These are phyloP conservation scores for Piper longum DNA, from an alignment of 164 flowering plant species.

Conservation along the genomic window DNA sequence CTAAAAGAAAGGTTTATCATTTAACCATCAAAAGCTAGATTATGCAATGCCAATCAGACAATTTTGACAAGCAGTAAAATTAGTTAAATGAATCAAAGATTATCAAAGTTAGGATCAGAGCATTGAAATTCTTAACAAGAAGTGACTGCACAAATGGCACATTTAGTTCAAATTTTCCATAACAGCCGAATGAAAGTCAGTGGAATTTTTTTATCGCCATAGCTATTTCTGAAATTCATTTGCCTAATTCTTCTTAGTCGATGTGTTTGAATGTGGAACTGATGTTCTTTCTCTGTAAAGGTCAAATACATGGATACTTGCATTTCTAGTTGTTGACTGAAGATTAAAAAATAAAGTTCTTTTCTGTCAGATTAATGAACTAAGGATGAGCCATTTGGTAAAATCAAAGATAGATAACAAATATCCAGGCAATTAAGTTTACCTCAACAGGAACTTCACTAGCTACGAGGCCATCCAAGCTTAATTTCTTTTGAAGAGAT, in stretches of 20 bases:
- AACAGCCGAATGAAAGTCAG: constrained; percentile 93
- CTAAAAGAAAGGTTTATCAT: constrained; percentile 19
- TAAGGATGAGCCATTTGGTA: too few relatives aligned
- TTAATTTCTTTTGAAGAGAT: constrained; percentile 58
- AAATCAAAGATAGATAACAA: too few relatives aligned
- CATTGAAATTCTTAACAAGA: too few relatives aligned
- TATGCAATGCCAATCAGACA: constrained; percentile 37
- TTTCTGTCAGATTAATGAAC: too few relatives aligned
- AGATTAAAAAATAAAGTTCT: too few relatives aligned
- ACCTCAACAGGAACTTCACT: constrained; percentile 91
- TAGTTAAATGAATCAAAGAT: neutral
- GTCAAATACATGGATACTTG: too few relatives aligned
- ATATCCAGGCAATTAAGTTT: neutral
- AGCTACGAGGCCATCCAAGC: constrained; percentile 69
- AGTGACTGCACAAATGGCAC: neutral
- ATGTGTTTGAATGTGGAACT: too few relatives aligned
- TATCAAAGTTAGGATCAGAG: too few relatives aligned
- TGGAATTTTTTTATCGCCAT: constrained; percentile 75
- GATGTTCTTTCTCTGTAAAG: too few relatives aligned
- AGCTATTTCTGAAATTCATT: constrained; percentile 91
- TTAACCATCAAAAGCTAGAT: constrained; percentile 9
- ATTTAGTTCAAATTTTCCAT: constrained; percentile 55
- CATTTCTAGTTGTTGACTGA: too few relatives aligned
- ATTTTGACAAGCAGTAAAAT: neutral
- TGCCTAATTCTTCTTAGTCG: constrained; percentile 21